Base-by-base conservation (phyloP, 441 rosid genomes). In the Mallotus japonicus region DNA sequence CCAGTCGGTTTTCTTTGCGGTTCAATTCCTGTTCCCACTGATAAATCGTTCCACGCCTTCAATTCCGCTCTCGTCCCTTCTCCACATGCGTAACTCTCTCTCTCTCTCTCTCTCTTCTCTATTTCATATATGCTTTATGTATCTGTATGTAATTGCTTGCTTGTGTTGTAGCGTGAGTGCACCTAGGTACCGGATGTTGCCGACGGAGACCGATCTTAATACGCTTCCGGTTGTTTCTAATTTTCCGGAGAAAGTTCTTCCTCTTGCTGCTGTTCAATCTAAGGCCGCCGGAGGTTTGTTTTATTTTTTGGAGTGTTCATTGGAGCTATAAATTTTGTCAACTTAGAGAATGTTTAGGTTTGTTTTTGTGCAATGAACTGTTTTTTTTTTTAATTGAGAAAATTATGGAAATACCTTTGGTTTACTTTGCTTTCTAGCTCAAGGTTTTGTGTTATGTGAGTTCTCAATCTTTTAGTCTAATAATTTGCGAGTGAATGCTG, bases 1-100 rank as follows among this genome's bases (percentile, higher is more conserved):
- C 91, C 97, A 0, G 82, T 88, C 0, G 94, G 97, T 28, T 94
- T 94, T 75, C 95, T 92, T 77, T 92, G 97, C 54, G 98, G 98
- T 42, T 89, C 97, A 6, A 87, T 94, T 24, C 98, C 96, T 17
- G 97, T 94, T 70, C 88, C 88, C 11, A 89, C 96, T 14, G 97
- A 94, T 73, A 86, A 78, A 37, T 83, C 97, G 4, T 92, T 89
- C 61, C 90, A 83, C 8, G 78, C 86, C 63, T 86, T 92, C 79
- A 84, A 84, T 80, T 69, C 92, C 2, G 91, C 89, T 72, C 93
- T 89, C 59, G 78, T 92, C 34, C 98, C 95, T 11, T 85, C 93
- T 55, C 83, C 76, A 71, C 89, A 86, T 67, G 79, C 86, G 98
- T 92, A 79, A 68, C 9, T n/a, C 15, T 49, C 9, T 16, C 5